Evolutionary conservation across 768 basidiomycete species (phyloP).

Genomic region (Porphyrellus cyaneotinctus): DNA sequence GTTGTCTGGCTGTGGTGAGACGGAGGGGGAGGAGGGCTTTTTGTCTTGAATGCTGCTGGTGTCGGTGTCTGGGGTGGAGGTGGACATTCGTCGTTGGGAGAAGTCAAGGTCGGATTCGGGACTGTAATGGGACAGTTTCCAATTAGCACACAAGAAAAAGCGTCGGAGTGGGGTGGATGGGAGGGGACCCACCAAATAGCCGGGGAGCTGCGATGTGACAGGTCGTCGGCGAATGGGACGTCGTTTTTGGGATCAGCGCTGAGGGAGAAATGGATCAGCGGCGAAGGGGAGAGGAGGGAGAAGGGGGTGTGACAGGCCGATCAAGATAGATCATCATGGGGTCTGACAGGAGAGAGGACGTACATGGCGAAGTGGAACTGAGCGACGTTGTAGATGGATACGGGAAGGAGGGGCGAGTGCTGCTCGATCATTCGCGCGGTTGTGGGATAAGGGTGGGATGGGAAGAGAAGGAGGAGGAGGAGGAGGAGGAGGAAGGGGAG

Average conservation of each 20-base stretch:
- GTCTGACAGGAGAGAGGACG: slow-evolving; percentile 29
- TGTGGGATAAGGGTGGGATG: neutral
- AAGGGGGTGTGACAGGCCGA: slow-evolving; percentile 24
- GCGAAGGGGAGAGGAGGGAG: neutral
- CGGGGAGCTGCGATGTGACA: slow-evolving; percentile 46
- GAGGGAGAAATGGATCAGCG: slow-evolving; percentile 14
- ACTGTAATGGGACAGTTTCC: slow-evolving; percentile 25
- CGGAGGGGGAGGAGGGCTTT: slow-evolving; percentile 52
- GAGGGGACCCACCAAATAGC: slow-evolving; percentile 41
- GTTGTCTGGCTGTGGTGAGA: slow-evolving; percentile 44
- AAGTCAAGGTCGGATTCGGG: slow-evolving; percentile 53
- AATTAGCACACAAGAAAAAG: slow-evolving; percentile 6
- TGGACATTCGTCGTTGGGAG: slow-evolving; percentile 66
- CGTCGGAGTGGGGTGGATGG: slow-evolving; percentile 13
- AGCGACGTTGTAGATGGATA: slow-evolving; percentile 58
- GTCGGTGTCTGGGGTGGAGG: slow-evolving; percentile 66
- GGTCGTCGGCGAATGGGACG: slow-evolving; percentile 41
- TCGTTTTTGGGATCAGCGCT: slow-evolving; percentile 41
- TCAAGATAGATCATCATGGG: slow-evolving; percentile 31
- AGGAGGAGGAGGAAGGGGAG: slow-evolving; percentile 1
- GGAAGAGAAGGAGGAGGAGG: slow-evolving; percentile 1
- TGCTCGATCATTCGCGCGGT: slow-evolving; percentile 55
- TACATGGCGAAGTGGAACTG: slow-evolving; percentile 62
- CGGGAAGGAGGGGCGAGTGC: slow-evolving; percentile 36
- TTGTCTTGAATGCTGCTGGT: slow-evolving; percentile 55